Evolutionary conservation across 73 alveolate genomes (phyloP).

Genomic region (Symbiodinium natans): DNA sequence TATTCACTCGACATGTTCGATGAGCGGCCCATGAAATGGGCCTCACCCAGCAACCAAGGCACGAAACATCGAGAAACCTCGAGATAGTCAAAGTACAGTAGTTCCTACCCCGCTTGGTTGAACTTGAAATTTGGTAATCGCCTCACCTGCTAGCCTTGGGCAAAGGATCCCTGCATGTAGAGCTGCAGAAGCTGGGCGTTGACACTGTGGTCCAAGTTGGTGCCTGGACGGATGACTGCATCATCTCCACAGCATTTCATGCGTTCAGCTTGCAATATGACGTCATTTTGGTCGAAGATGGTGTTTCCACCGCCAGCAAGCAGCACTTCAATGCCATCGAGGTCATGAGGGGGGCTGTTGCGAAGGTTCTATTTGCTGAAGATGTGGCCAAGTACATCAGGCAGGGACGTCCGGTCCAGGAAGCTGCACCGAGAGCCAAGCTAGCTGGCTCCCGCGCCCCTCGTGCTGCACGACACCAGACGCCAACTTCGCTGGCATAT

Average conservation of each 20-base stretch:
- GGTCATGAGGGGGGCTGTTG: constrained; percentile 82
- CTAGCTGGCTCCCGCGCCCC: constrained; percentile 53
- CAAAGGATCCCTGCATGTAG: constrained; percentile 36
- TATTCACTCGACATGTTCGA: constrained; percentile 79
- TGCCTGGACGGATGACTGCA: constrained; percentile 88
- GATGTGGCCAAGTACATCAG: constrained; percentile 24
- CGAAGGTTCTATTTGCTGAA: constrained; percentile 40
- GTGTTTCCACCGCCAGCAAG: constrained; percentile 92
- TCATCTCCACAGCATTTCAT: constrained; percentile 88
- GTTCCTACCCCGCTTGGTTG: too few species aligned
- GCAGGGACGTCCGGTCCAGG: constrained; percentile 22
- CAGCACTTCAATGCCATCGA: constrained; percentile 80
- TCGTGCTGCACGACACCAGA: neutral
- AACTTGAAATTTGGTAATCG: too few species aligned
- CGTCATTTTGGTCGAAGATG: constrained; percentile 57
- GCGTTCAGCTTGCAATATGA: constrained; percentile 73
- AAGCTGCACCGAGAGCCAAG: constrained; percentile 27
- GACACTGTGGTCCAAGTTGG: constrained; percentile 84
- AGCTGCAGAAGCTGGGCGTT: constrained; percentile 80
- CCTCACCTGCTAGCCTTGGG: neutral
- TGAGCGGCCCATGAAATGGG: constrained; percentile 81
- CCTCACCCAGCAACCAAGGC: constrained; percentile 41
- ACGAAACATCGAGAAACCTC: too few species aligned
- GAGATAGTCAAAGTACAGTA: too few species aligned
- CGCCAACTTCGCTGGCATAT: too few species aligned